These are phyloP conservation scores for Aquanectria penicillioides DNA, from an alignment of 2,329 filamentous ascomycete species.

Conservation along the genomic window DNA sequence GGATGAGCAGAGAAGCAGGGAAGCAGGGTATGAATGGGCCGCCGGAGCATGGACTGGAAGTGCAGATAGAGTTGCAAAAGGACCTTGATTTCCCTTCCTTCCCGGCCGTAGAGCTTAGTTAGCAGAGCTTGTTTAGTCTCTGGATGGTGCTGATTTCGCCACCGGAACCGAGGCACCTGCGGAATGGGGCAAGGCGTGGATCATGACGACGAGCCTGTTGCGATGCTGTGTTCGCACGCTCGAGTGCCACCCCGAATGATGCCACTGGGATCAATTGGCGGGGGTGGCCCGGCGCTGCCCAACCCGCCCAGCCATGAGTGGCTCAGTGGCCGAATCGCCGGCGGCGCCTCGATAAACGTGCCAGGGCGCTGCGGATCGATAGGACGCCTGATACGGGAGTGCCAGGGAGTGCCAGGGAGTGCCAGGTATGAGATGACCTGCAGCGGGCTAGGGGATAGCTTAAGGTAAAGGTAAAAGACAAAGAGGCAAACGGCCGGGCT, in stretches of 20 bases:
- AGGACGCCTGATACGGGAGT: conserved; percentile 26
- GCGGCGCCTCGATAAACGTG: conserved; percentile 41
- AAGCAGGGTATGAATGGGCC: too few relatives aligned
- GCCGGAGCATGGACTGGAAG: too few relatives aligned
- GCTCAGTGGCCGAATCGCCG: conserved; percentile 25
- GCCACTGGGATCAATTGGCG: too few relatives aligned
- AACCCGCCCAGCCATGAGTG: too few relatives aligned
- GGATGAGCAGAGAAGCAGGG: not conserved
- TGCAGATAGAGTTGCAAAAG: conserved; percentile 19
- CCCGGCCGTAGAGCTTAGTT: not conserved
- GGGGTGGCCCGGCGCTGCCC: not conserved
- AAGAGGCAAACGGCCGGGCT: not conserved
- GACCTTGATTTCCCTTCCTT: not conserved
- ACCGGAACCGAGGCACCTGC: conserved; percentile 9
- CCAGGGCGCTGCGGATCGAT: conserved; percentile 37
- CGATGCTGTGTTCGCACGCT: not conserved
- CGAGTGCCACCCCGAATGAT: too few relatives aligned
- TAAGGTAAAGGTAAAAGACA: not conserved
- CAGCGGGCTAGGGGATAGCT: too few relatives aligned
- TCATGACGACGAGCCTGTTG: not conserved
- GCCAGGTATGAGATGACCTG: conserved; percentile 7
- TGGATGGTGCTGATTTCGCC: not conserved
- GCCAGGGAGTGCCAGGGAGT: not conserved
- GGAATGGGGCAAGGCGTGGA: conserved; percentile 16
- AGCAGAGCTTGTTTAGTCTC: not conserved